phyloP scores from a whole-genome alignment of 306 rosid species.

The Vigna angularis region DNA sequence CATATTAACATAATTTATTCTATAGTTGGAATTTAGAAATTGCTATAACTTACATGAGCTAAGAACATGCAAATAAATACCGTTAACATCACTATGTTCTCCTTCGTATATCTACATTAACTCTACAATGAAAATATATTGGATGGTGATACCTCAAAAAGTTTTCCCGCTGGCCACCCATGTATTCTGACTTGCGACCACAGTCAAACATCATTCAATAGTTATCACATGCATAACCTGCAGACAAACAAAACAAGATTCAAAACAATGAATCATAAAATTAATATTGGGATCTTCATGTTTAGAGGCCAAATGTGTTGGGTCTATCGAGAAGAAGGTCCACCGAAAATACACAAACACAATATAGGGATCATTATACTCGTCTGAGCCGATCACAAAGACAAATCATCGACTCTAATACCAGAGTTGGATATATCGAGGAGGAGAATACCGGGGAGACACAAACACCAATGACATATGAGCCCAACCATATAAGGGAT shows the following conservation, averaged over 20 bases:
- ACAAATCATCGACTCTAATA: no score
- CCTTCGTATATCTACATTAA: conserved; percentile 32
- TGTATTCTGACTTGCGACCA: conserved; percentile 68
- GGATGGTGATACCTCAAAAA: conserved; percentile 66
- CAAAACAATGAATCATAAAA: conserved; percentile 14
- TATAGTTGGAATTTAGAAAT: neutral
- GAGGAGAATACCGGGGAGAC: no score
- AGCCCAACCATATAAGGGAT: no score
- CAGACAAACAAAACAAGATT: conserved; percentile 35
- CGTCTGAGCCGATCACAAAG: no score
- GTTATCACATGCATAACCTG: conserved; percentile 54
- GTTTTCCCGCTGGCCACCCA: conserved; percentile 82
- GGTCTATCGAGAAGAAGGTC: no score
- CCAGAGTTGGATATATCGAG: no score
- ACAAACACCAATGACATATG: no score
- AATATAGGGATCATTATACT: no score
- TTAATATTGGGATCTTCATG: neutral
- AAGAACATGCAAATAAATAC: conserved; percentile 36
- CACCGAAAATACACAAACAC: no score
- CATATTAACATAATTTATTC: neutral
- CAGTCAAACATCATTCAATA: conserved; percentile 73
- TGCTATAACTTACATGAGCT: neutral
- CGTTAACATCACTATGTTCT: conserved; percentile 39
- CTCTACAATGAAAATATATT: conserved; percentile 35
- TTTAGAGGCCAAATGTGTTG: neutral